Conservation (phyloP, 345 rosid genomes). For the Durio zibethinus region DNA sequence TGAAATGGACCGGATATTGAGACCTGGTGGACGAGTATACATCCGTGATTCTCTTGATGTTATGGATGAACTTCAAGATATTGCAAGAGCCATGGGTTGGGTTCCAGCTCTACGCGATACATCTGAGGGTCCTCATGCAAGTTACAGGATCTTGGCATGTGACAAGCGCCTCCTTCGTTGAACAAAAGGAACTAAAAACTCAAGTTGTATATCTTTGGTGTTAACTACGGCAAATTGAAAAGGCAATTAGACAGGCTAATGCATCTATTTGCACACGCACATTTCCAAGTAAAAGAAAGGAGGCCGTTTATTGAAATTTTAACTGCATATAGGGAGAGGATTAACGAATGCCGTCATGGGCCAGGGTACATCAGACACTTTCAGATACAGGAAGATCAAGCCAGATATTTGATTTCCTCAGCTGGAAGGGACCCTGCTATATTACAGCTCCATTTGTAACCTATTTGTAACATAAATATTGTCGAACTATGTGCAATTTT, state of each 20-base stretch:
- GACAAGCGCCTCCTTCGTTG: conserved; percentile 61
- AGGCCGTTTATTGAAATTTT: no score
- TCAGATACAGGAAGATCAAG: no score
- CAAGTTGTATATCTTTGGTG: neutral
- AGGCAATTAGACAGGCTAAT: conserved; percentile 5
- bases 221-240: neutral
- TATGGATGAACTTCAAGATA: conserved; percentile 76
- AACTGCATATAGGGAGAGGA: neutral
- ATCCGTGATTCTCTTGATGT: conserved; percentile 73
- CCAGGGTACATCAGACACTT: neutral
- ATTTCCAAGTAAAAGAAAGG: no score
- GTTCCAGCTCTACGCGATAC: conserved; percentile 56
- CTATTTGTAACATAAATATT: neutral
- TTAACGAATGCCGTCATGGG: neutral
- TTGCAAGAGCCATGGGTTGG: conserved; percentile 88
- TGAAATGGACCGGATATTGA: conserved; percentile 94
- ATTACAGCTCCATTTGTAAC: neutral
- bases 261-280: neutral
- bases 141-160: conserved; percentile 72
- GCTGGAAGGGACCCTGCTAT: neutral
- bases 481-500: neutral
- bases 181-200: conserved; percentile 12
- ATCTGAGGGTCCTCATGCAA: conserved; percentile 94
- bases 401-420: neutral
- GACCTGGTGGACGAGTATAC: conserved; percentile 92